A percentile compares a stretch with the other conserved stretches of the same genome.
Evolutionary conservation across 495 filamentous ascomycete species (phyloP).

Genomic region (Podospora appendiculata): DNA sequence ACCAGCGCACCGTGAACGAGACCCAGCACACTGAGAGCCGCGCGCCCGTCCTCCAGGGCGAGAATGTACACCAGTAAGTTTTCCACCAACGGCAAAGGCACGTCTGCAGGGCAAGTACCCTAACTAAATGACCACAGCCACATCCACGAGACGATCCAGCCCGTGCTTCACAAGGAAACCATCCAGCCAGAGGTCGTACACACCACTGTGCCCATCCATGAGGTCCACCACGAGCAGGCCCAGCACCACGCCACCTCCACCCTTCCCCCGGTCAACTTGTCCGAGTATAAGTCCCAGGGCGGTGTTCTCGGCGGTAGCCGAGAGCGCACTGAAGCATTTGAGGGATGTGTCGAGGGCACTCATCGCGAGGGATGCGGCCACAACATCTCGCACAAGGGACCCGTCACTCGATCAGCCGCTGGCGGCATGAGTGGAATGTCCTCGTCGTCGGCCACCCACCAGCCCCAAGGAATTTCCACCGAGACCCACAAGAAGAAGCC

Average conservation of each 20-base stretch:
- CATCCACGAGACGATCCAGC: slow-evolving; percentile 57
- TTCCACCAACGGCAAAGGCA: background rate
- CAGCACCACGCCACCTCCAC: slow-evolving; percentile 51
- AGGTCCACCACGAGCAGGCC: slow-evolving; percentile 54
- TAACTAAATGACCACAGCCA: slow-evolving; percentile 16
- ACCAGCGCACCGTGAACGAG: slow-evolving; percentile 36
- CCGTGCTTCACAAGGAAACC: slow-evolving; percentile 56
- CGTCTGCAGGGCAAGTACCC: too few relatives aligned
- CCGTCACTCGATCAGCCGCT: slow-evolving; percentile 1
- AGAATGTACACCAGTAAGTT: slow-evolving; percentile 53
- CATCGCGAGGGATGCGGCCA: slow-evolving; percentile 1
- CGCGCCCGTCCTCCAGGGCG: slow-evolving; percentile 44
- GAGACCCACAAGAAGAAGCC: slow-evolving; percentile 17
- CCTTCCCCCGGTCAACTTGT: slow-evolving; percentile 52
- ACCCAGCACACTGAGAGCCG: slow-evolving; percentile 38
- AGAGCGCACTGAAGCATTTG: slow-evolving; percentile 47
- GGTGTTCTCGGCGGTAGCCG: slow-evolving; percentile 46
- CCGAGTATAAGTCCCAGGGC: slow-evolving; percentile 51
- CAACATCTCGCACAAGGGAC: slow-evolving; percentile 4
- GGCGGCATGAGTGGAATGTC: background rate
- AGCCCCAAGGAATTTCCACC: background rate
- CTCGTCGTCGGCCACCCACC: background rate
- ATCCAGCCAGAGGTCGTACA: slow-evolving; percentile 54
- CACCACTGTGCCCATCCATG: slow-evolving; percentile 60
- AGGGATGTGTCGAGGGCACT: slow-evolving; percentile 30